phyloP scores from a whole-genome alignment of 495 filamentous ascomycete genomes.

The Penicillium odoratum region DNA sequence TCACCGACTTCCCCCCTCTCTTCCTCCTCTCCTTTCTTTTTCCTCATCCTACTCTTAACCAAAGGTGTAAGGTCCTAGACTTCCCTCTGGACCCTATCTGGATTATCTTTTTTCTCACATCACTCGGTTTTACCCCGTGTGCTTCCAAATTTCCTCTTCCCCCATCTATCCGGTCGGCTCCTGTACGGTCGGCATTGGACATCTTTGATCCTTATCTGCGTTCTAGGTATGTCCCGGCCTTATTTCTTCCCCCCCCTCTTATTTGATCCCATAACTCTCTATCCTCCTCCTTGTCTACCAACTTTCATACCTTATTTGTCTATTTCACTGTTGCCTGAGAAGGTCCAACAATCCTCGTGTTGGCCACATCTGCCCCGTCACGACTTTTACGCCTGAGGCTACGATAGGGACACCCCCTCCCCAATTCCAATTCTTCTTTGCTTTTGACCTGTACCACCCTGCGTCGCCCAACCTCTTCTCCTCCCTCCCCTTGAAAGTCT shows the following conservation, averaged over 20 bases:
- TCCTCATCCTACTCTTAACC: conserved; percentile 24
- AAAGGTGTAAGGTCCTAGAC: conserved; percentile 35
- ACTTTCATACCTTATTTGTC: neutral
- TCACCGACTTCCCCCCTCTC: conserved; percentile 33
- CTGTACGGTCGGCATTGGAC: conserved; percentile 24
- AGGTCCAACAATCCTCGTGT: conserved; percentile 1
- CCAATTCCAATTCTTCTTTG: conserved; percentile 17
- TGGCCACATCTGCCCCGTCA: conserved; percentile 13
- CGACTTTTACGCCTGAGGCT: conserved; percentile 19
- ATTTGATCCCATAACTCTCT: neutral
- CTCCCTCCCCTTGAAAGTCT: conserved; percentile 9
- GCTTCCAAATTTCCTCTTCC: neutral
- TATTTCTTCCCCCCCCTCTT: neutral
- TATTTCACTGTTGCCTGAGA: neutral
- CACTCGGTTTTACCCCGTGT: conserved; percentile 11
- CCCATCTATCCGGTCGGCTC: conserved; percentile 11
- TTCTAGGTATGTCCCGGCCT: conserved; percentile 14
- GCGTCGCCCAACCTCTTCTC: conserved; percentile 15
- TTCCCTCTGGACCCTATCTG: conserved; percentile 1
- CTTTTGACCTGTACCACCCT: conserved; percentile 17
- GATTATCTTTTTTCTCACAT: conserved; percentile 8
- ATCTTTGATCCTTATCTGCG: conserved; percentile 9
- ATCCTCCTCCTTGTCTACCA: neutral
- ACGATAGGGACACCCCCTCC: conserved; percentile 17
- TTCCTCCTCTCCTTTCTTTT: conserved; percentile 20